Base-by-base conservation (phyloP, 225 moss, liverwort and hornwort species). In the Physcomitrium patens region DNA sequence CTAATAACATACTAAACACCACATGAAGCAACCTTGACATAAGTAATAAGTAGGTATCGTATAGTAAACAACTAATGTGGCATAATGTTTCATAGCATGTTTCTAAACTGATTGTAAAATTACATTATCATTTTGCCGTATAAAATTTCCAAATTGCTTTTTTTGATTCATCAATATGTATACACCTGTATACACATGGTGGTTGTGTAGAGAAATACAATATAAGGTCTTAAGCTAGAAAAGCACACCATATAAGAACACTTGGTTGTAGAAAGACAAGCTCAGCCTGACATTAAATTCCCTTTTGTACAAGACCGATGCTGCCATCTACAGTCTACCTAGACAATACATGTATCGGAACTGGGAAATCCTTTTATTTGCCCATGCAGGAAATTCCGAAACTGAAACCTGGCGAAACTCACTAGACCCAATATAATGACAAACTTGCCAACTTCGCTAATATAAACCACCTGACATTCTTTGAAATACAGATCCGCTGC, bases 261-360 rank as follows among this genome's bases (percentile, higher is more conserved):
- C 47, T 24, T 70, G 46, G 47, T 54, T 53, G 63, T 51, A 75
- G 8, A 69, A 57, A 47, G 20, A 68, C 55, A 18, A 65, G 47
- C 28, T 52, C 24, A 24, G 52, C 58, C 71, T 26, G 58, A 37
- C 44, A 44, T 28, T 37, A 37, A 47, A 67, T 49, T 60, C 37
- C 59, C 63, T 65, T 47, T 63, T 85, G 75, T 81, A 85, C 79
- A 75, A 68, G 49, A 69, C 57, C 61, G 23, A 66, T 65, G 16
- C 55, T 46, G 31, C 31, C 7, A 4, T 37, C 31, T 7, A 37
- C 31, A 37, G 31, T 37, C 31, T 68, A 72, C 13, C 74, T 50
- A 37, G 70, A 60, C 80, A 56, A 26, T 60, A 51, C 61, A 74
- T n/a, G 23, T n/a, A 31, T 49, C 68, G 48, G 37, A 47, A 45